phyloP scores from a whole-genome alignment of 257 asterid genomes.

The Jacaranda mimosifolia region DNA sequence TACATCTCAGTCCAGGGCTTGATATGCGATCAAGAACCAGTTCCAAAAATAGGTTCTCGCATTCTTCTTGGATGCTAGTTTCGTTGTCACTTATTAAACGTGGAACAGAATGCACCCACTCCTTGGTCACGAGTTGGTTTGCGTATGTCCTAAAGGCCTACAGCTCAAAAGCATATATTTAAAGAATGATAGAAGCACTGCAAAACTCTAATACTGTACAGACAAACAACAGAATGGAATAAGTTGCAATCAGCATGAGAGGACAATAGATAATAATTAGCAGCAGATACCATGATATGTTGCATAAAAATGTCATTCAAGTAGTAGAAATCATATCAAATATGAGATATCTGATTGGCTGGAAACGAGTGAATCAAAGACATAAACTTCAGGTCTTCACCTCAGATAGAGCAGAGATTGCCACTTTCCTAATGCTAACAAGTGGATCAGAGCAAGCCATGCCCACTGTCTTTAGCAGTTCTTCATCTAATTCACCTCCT shows the following conservation, averaged over 20 bases:
- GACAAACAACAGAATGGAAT: constrained; percentile 12
- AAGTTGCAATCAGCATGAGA: not conserved
- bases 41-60: constrained; percentile 84
- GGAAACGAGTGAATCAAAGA: not conserved
- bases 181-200: constrained; percentile 26
- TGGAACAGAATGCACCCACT: constrained; percentile 91
- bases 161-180: constrained; percentile 27
- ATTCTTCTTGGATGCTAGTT: constrained; percentile 97
- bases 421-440: constrained; percentile 94
- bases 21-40: constrained; percentile 76
- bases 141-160: constrained; percentile 83
- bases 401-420: constrained; percentile 89
- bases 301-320: not conserved
- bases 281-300: constrained; percentile 21
- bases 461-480: constrained; percentile 80
- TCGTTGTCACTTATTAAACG: constrained; percentile 84
- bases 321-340: not conserved
- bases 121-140: constrained; percentile 61
- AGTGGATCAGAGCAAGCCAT: constrained; percentile 96
- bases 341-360: constrained; percentile 3
- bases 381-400: constrained; percentile 46
- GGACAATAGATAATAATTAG: not conserved
- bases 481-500: constrained; percentile 75
- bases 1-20: constrained; percentile 52
- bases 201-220: constrained; percentile 2